These are phyloP conservation scores for Vaccinium darrowii DNA, from an alignment of 148 eudicot genomes.

Conservation along the genomic window DNA sequence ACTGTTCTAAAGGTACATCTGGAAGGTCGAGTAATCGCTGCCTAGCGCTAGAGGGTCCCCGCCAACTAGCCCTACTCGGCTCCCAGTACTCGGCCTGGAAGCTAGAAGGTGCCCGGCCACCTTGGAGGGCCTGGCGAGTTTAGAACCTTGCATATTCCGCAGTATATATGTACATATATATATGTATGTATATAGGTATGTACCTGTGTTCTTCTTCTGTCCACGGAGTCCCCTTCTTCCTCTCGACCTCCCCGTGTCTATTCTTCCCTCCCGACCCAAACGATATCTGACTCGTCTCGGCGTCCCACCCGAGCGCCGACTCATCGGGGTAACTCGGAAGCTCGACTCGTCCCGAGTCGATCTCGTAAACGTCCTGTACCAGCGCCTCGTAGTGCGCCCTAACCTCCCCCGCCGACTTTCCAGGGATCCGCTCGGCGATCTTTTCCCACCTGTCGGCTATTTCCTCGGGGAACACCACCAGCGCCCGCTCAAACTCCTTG, in stretches of 20 bases:
- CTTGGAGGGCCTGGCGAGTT: too few relatives aligned
- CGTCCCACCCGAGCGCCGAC: constrained; percentile 12
- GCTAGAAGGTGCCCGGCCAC: too few relatives aligned
- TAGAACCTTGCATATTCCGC: too few relatives aligned
- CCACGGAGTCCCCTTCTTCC: constrained; percentile 66
- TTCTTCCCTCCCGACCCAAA: constrained; percentile 27
- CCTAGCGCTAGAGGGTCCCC: too few relatives aligned
- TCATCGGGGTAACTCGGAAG: constrained; percentile 43
- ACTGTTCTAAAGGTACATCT: too few relatives aligned
- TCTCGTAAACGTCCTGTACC: constrained; percentile 42
- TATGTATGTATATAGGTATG: neutral
- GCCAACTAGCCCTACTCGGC: too few relatives aligned
- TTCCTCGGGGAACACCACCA: constrained; percentile 40
- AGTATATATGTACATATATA: neutral
- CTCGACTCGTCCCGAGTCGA: constrained; percentile 57
- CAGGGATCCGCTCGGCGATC: constrained; percentile 42
- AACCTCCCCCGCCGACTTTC: constrained; percentile 43
- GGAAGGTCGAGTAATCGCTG: too few relatives aligned
- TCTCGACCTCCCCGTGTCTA: constrained; percentile 33
- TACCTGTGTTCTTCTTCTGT: constrained; percentile 69
- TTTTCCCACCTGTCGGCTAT: constrained; percentile 38
- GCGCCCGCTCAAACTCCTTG: constrained; percentile 47
- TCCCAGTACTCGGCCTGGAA: too few relatives aligned
- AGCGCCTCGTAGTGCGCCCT: constrained; percentile 45
- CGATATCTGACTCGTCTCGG: constrained; percentile 36